Conservation (phyloP, 2,329 filamentous ascomycete genomes). For the Sporothrix curviconia region DNA sequence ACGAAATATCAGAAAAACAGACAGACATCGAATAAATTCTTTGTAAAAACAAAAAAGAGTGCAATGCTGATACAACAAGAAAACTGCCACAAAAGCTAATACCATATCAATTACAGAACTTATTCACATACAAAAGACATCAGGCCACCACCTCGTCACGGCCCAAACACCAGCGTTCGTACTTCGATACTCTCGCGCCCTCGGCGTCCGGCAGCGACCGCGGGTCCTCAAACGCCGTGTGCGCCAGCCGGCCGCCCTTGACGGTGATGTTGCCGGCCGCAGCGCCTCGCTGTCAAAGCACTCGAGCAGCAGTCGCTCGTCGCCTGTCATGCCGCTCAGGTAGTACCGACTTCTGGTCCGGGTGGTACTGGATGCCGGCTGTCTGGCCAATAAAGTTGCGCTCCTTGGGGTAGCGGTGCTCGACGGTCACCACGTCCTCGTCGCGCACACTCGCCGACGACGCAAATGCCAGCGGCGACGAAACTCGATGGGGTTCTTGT, state of each 20-base stretch:
- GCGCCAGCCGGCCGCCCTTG: slow-evolving; percentile 53
- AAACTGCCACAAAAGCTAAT: too few species aligned
- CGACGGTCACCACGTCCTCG: slow-evolving; percentile 61
- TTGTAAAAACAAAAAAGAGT: too few species aligned
- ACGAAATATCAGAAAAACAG: too few species aligned
- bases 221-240: slow-evolving; percentile 75
- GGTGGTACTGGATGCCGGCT: slow-evolving; percentile 57
- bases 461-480: slow-evolving; percentile 62
- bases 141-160: slow-evolving; percentile 26
- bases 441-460: slow-evolving; percentile 56
- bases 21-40: too few species aligned
- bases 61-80: too few species aligned
- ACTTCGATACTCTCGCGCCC: slow-evolving; percentile 86
- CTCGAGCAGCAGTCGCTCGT: slow-evolving; percentile 69
- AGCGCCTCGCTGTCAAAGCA: slow-evolving; percentile 64
- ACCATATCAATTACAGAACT: not conserved
- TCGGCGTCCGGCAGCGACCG: slow-evolving; percentile 62
- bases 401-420: slow-evolving; percentile 59
- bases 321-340: slow-evolving; percentile 67
- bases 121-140: not conserved
- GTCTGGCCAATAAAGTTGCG: slow-evolving; percentile 65
- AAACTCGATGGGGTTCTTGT: slow-evolving; percentile 52
- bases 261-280: slow-evolving; percentile 39
- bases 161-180: slow-evolving; percentile 73
- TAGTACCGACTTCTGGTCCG: slow-evolving; percentile 69